phyloP scores from a whole-genome alignment of 768 basidiomycete genomes.

The Boletus coccyginus region DNA sequence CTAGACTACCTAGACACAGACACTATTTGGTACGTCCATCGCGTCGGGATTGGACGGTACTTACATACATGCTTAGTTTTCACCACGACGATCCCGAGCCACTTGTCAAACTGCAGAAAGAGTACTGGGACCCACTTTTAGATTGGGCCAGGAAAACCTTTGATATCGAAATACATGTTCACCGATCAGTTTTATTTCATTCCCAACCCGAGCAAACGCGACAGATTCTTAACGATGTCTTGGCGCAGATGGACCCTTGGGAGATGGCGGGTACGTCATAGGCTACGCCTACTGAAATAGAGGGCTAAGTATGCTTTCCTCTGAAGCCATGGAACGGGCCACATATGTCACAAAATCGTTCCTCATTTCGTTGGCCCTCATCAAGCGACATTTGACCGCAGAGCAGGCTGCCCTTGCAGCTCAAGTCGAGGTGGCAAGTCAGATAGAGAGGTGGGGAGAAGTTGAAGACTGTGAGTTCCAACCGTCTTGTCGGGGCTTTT shows the following conservation, averaged over 20 bases:
- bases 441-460: constrained; percentile 98
- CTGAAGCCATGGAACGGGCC: constrained; percentile 83
- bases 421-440: constrained; percentile 91
- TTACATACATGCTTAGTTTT: constrained; percentile 51
- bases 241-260: constrained; percentile 73
- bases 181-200: constrained; percentile 68
- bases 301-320: neutral
- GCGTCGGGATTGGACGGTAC: neutral
- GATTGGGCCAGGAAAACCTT: constrained; percentile 73
- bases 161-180: constrained; percentile 62
- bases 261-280: constrained; percentile 76
- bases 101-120: constrained; percentile 71
- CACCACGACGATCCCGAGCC: constrained; percentile 74
- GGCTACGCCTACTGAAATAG: neutral
- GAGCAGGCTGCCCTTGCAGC: constrained; percentile 85
- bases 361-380: constrained; percentile 81
- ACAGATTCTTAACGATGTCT: constrained; percentile 51
- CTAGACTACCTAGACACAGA: constrained; percentile 92
- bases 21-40: constrained; percentile 69
- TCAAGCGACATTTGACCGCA: constrained; percentile 69
- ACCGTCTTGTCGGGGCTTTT: neutral
- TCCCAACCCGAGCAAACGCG: constrained; percentile 71
- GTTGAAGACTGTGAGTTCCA: constrained; percentile 90
- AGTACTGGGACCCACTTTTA: constrained; percentile 88
- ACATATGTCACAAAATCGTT: constrained; percentile 90